Evolutionary conservation across 177 flowering plant genomes (phyloP).

Genomic region (Vitis hybrid): DNA sequence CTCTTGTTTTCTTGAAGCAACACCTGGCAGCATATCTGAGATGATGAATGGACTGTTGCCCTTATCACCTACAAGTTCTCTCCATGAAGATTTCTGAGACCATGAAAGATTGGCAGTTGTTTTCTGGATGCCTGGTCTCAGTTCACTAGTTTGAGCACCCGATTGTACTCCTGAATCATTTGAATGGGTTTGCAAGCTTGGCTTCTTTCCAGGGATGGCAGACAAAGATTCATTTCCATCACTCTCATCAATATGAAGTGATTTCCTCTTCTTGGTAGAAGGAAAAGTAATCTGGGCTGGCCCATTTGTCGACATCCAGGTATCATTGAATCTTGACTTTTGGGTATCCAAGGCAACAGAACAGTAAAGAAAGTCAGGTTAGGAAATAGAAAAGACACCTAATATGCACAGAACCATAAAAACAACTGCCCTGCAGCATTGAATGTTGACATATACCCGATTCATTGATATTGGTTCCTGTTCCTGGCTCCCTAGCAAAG

Average conservation of each 20-base stretch:
- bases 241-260: slow-evolving; percentile 14
- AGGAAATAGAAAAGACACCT: background rate
- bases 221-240: slow-evolving; percentile 14
- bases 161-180: background rate
- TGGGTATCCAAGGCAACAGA: slow-evolving; percentile 7
- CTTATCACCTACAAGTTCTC: slow-evolving; percentile 27
- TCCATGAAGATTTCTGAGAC: slow-evolving; percentile 47
- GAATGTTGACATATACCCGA: too few species aligned
- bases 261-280: slow-evolving; percentile 36
- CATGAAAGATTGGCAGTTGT: slow-evolving; percentile 13
- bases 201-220: slow-evolving; percentile 19
- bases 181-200: slow-evolving; percentile 10
- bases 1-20: slow-evolving; percentile 11
- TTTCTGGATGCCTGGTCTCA: slow-evolving; percentile 18
- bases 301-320: slow-evolving; percentile 13
- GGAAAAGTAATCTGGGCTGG: slow-evolving; percentile 1
- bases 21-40: slow-evolving; percentile 19
- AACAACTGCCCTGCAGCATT: too few species aligned
- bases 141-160: slow-evolving; percentile 13
- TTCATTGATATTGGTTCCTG: too few species aligned
- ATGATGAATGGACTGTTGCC: slow-evolving; percentile 25
- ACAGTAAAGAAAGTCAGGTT: background rate
- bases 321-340: slow-evolving; percentile 20
- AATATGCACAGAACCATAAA: too few species aligned
- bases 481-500: too few species aligned